Base-by-base conservation (phyloP, 1,284 basidiomycete genomes). In the Apiotrichum brassicae region DNA sequence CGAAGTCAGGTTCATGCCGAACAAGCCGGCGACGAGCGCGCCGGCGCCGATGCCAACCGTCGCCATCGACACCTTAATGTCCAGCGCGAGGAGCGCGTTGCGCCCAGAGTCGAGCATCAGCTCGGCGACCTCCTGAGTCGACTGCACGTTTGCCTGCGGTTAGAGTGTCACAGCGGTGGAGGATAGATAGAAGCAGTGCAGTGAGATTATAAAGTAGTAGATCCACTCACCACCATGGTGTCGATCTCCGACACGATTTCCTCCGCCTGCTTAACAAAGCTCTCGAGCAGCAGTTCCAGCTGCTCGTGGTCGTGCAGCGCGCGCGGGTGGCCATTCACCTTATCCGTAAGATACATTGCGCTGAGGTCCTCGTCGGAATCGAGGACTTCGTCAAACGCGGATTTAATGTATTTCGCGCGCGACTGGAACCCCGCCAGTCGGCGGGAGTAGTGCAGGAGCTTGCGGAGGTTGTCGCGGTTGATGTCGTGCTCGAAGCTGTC, bases 101-200 rank as follows among this genome's bases (percentile, higher is more conserved):
- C 94, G 85, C 74, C 95, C 95, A 50, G 91, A 88, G 71, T 98
- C 94, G 40, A 98, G 79, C 65, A 97, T 93, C 50, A 98, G 79
- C 72, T 98, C 94, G 6, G 95, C 90, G 44, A 97, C 94, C 72
- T 97, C 93, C 76, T 97, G 92, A 0, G 93, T 97, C 16, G 89
- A 91, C 75, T 89, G 85, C 48, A 97, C 89, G 66, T 95, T 95
- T 49, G 78, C 81, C 88, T 44, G 23, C 4, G 22, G 26, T 35
- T 47, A 14, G 12, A 42, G n/a, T 30, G 19, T 19, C 28, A 18
- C 41, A 32, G 50, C 34, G 2, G 36, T 9, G 20, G 11, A 9
- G 11, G 11, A 9, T 22, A 14, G 13, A 14, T 5, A 14, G 3
- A 14, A 9, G 9, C 16, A 11, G 6, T 4, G 7, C 3, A 7